These are phyloP conservation scores for Haberlea rhodopensis DNA, from an alignment of 257 asterid species.

Conservation along the genomic window DNA sequence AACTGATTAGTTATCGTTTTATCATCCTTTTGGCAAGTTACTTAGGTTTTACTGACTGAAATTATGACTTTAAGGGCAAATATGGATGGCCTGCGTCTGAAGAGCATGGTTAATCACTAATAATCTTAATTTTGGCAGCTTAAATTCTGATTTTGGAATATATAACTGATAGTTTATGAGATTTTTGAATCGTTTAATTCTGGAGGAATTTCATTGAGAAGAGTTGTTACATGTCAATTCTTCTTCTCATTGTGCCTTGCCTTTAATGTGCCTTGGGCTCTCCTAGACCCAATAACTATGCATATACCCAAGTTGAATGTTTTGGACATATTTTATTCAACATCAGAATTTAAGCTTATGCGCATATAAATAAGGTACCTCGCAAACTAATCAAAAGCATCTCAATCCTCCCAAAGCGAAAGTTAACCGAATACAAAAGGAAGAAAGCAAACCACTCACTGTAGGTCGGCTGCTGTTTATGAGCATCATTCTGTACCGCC, in stretches of 20 bases:
- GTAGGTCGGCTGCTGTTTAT: constrained; percentile 34
- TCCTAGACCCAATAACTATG: background rate
- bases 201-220: background rate
- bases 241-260: background rate
- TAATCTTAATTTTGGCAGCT: background rate
- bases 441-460: constrained; percentile 24
- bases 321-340: background rate
- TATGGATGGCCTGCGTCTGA: background rate
- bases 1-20: background rate
- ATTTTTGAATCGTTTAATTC: no score
- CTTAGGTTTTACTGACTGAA: background rate
- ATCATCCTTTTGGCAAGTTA: background rate
- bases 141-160: background rate
- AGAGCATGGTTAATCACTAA: no score
- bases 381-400: constrained; percentile 1
- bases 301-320: background rate
- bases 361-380: background rate
- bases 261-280: background rate
- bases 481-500: constrained; percentile 57
- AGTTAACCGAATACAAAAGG: constrained; percentile 1
- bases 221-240: background rate
- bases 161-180: no score
- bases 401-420: background rate
- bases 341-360: background rate
- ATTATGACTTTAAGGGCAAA: background rate